Percentiles rank a stretch among this genome's conserved stretches.
Conservation (phyloP, 2,329 filamentous ascomycete genomes). For the Colletotrichum zoysiae region DNA sequence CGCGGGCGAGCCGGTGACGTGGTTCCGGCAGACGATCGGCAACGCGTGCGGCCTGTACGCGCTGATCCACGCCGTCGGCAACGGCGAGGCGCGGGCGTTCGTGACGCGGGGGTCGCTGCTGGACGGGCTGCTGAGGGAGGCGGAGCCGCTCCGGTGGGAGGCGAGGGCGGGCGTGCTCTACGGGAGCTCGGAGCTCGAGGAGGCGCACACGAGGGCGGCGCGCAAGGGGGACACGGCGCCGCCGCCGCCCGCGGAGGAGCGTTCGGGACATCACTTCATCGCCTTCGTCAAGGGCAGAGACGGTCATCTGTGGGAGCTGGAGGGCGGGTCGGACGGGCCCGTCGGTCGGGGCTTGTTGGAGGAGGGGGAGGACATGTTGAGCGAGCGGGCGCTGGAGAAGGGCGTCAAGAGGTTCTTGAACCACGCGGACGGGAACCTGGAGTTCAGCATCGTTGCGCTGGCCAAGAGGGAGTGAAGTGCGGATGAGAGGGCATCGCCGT, state of each 20-base stretch:
- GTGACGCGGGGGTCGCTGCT: conserved; percentile 68
- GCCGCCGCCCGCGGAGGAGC: conserved; percentile 71
- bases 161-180: conserved; percentile 78
- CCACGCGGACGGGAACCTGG: conserved; percentile 50
- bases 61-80: conserved; percentile 78
- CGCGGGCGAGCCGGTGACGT: conserved; percentile 74
- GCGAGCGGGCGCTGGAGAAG: conserved; percentile 75
- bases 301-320: conserved; percentile 80
- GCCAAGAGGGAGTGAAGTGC: conserved; percentile 41
- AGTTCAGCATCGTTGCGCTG: conserved; percentile 57
- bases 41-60: conserved; percentile 87
- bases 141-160: conserved; percentile 70
- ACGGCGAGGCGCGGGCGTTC: conserved; percentile 70
- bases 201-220: conserved; percentile 79
- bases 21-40: conserved; percentile 88
- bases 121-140: conserved; percentile 70
- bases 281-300: conserved; percentile 80
- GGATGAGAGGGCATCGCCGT: no score
- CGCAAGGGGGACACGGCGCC: conserved; percentile 75
- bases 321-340: conserved; percentile 80
- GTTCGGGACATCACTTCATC: conserved; percentile 81
- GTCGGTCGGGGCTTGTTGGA: conserved; percentile 71
- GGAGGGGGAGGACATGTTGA: conserved; percentile 72
- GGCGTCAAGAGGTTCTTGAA: conserved; percentile 62
- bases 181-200: conserved; percentile 76